Evolutionary conservation across 352 stramenopile genomes (phyloP), one percentile per base, ranked within the genome.

Genomic region (Phytophthora crassamura): DNA sequence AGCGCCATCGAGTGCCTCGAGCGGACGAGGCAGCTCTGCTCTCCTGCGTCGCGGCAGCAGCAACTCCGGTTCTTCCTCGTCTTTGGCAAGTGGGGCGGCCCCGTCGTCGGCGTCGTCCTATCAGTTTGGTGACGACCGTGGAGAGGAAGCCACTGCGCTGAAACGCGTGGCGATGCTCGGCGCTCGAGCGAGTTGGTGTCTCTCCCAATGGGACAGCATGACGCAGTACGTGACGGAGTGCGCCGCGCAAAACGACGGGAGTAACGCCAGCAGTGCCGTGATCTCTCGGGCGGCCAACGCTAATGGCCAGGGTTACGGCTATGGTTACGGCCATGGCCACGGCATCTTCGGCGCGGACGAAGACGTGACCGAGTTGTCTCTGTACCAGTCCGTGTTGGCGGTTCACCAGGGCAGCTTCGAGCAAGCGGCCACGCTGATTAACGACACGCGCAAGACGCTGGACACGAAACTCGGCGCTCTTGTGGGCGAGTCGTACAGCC

Each of bases 401-500:
- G 91, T 99, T 46, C 88, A 99, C 38, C 75, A 97, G 63, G 88
- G 94, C 16, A 84, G 98, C 47, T 99, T 98, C 72, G 84, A 91
- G 7, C 75, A 88, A 33, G 97, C 97, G 3, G 79, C 82, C n/a
- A 77, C 79, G 32, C 88, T 95, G 22, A 99, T 99, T 55, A 96
- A 99, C 77, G 78, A 71, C 18, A 97, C 97, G 12, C 81, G 98
- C 12, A 91, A 89, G 51, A 84, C 96, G 5, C 90, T 99, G 33
- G 96, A 99, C 60, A 95, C 88, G 38, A 92, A 96, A 30, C 97
- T 99, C 16, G 97, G 94, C 3, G 95, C 97, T 25, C 88, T 99
- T 15, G 94, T 99, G 33, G 90, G 82, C 33, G 97, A 99, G 75
- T 98, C 88, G 6, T 99, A 99, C 76, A 98, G 90, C 41, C 89